Evolutionary conservation across 2,329 filamentous ascomycete species (phyloP), one percentile per base, ranked within the genome.

Genomic region (Biscogniauxia marginata): DNA sequence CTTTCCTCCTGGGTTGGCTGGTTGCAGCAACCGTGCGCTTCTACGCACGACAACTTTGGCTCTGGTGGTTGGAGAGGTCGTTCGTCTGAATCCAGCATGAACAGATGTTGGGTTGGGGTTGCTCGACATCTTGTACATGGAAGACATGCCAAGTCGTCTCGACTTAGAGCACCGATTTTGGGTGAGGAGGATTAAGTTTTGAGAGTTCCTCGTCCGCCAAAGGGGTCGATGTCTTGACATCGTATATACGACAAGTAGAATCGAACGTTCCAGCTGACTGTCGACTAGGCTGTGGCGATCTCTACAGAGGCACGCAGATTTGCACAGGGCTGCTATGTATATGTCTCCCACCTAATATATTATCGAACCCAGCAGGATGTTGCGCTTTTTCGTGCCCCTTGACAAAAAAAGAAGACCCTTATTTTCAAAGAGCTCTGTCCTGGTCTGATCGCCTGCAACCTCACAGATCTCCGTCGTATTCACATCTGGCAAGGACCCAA

Each of bases 401-500:
- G 25, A 39, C 30, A 39, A 39, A 39, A 46, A 20, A 18, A 46
- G 18, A 20, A 46, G 44, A 46, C 44, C 6, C 20, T 7, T 49
- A 49, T 46, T 49, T n/a, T 18, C 46, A 16, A 16, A n/a, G 3
- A 30, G 22, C 21, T 25, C 46, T 18, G 19, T 30, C 24, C 49
- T 23, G 16, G 52, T 54, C 52, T 54, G 52, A 54, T 54, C 52
- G 52, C 52, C 46, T 50, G 52, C 46, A 25, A 50, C 46, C 52
- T 44, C 34, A 8, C 11, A 23, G 46, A 23, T 18, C 18, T 25
- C 21, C 43, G 30, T 8, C 22, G 30, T 23, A 39, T 9, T 25
- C 23, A 23, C 16, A 39, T 50, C 11, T 39, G n/a, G 13, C 30
- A 39, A 39, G 30, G 30, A 39, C 46, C 46, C 22, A 30, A 25